Conservation (phyloP, 371 early-diverging fungal species). For the Apophysomyces elegans region DNA sequence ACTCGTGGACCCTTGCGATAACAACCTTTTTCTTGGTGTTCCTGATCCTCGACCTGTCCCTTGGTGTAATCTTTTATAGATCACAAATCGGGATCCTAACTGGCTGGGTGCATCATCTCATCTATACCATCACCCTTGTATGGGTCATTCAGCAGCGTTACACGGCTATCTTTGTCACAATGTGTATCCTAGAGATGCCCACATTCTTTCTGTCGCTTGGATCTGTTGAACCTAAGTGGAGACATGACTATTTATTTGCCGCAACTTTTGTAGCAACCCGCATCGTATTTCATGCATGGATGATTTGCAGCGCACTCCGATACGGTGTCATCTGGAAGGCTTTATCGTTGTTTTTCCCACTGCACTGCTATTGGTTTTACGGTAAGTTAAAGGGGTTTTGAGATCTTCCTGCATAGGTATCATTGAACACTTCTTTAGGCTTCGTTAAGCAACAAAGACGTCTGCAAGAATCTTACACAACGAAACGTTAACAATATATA, state of each 20-base stretch:
- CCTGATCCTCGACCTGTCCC: slow-evolving; percentile 45
- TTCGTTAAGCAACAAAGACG: slow-evolving; percentile 5
- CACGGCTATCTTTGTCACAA: slow-evolving; percentile 35
- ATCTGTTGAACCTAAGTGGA: slow-evolving; percentile 30
- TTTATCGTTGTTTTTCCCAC: slow-evolving; percentile 35
- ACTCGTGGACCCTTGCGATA: slow-evolving; percentile 33
- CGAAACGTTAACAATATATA: not conserved
- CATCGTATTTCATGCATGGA: slow-evolving; percentile 46
- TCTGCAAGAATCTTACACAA: not conserved
- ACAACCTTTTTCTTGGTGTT: slow-evolving; percentile 50
- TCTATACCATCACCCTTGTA: slow-evolving; percentile 35
- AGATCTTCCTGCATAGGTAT: not conserved
- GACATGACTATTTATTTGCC: slow-evolving; percentile 52
- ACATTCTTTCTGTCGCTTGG: slow-evolving; percentile 47
- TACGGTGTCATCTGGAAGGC: slow-evolving; percentile 22
- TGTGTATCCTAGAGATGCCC: slow-evolving; percentile 46
- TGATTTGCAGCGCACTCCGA: slow-evolving; percentile 24
- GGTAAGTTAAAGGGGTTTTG: slow-evolving; percentile 22
- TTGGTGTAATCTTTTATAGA: slow-evolving; percentile 52
- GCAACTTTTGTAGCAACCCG: slow-evolving; percentile 38
- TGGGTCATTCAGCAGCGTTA: slow-evolving; percentile 34
- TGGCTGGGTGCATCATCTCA: slow-evolving; percentile 61
- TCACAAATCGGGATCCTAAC: slow-evolving; percentile 53
- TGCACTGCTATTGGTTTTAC: slow-evolving; percentile 55
- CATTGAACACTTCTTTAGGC: not conserved